A percentile compares a stretch with the other conserved stretches of the same genome.
Conservation (phyloP, 352 stramenopile genomes). For the Pythium rishiriense region DNA sequence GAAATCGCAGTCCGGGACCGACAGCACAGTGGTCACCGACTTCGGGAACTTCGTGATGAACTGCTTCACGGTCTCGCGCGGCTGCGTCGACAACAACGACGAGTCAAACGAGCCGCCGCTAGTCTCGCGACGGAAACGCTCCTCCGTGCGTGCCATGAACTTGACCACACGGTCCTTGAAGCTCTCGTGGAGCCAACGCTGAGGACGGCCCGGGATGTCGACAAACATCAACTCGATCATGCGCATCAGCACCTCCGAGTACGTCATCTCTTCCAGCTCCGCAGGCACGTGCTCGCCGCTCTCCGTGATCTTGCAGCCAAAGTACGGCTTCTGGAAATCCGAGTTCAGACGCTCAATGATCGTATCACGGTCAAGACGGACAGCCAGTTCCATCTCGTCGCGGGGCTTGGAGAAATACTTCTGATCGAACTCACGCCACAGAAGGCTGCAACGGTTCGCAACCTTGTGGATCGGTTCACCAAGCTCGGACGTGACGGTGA, state of each 20-base stretch:
- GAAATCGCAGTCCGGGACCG: slow-evolving; percentile 73
- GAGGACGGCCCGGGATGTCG: slow-evolving; percentile 41
- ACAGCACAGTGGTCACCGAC: slow-evolving; percentile 55
- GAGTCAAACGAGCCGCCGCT: slow-evolving; percentile 42
- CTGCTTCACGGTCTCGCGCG: slow-evolving; percentile 36
- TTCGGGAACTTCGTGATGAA: slow-evolving; percentile 65
- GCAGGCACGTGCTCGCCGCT: slow-evolving; percentile 38
- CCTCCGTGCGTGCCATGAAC: slow-evolving; percentile 69
- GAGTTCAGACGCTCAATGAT: slow-evolving; percentile 83
- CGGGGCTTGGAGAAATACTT: slow-evolving; percentile 84
- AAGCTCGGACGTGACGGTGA: slow-evolving; percentile 84
- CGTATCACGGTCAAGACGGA: slow-evolving; percentile 69
- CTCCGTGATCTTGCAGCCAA: slow-evolving; percentile 59
- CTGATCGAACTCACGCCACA: slow-evolving; percentile 85
- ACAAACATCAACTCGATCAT: slow-evolving; percentile 85
- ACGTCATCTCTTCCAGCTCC: slow-evolving; percentile 87
- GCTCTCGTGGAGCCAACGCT: slow-evolving; percentile 77
- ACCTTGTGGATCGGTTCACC: slow-evolving; percentile 88
- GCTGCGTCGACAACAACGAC: slow-evolving; percentile 42
- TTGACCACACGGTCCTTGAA: slow-evolving; percentile 69
- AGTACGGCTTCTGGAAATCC: slow-evolving; percentile 91
- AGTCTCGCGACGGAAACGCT: slow-evolving; percentile 57
- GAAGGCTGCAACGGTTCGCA: slow-evolving; percentile 66
- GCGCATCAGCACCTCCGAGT: slow-evolving; percentile 69
- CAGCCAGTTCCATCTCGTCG: slow-evolving; percentile 64